These are phyloP conservation scores for Cadophora sp. DNA, from an alignment of 2,329 filamentous ascomycete species.

Conservation along the genomic window DNA sequence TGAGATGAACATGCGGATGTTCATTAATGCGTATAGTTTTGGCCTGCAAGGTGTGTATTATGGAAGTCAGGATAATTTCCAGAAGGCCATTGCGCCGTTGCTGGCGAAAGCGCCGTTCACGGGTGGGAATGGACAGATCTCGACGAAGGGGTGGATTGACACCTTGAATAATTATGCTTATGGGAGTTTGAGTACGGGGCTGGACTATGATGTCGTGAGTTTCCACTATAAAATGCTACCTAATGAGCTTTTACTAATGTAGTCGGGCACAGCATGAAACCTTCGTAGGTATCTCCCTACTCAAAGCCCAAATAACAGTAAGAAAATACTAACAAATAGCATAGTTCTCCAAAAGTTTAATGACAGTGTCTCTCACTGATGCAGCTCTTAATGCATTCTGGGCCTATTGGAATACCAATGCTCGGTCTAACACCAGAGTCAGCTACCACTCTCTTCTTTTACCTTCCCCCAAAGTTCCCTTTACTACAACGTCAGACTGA, in stretches of 20 bases:
- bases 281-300: constrained; percentile 24
- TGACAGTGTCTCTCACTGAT: constrained; percentile 26
- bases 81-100: constrained; percentile 23
- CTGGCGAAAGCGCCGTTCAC: constrained; percentile 21
- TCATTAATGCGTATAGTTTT: constrained; percentile 19
- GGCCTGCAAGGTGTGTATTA: constrained; percentile 29
- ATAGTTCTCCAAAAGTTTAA: constrained; percentile 33
- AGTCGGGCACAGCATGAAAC: constrained; percentile 25
- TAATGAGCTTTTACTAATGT: not conserved
- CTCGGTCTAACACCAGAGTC: constrained; percentile 2
- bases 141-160: constrained; percentile 28
- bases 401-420: constrained; percentile 26
- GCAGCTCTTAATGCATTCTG: constrained; percentile 26
- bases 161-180: constrained; percentile 30
- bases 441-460: not conserved
- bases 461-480: too few relatives aligned
- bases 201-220: constrained; percentile 31
- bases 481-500: too few relatives aligned
- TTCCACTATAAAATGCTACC: not conserved
- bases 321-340: not conserved
- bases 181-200: constrained; percentile 19
- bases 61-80: constrained; percentile 25
- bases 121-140: constrained; percentile 16
- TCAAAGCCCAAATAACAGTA: too few relatives aligned
- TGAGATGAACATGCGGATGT: constrained; percentile 32